Base-by-base conservation (phyloP, 768 basidiomycete genomes). In the Boletus rubescentipes region DNA sequence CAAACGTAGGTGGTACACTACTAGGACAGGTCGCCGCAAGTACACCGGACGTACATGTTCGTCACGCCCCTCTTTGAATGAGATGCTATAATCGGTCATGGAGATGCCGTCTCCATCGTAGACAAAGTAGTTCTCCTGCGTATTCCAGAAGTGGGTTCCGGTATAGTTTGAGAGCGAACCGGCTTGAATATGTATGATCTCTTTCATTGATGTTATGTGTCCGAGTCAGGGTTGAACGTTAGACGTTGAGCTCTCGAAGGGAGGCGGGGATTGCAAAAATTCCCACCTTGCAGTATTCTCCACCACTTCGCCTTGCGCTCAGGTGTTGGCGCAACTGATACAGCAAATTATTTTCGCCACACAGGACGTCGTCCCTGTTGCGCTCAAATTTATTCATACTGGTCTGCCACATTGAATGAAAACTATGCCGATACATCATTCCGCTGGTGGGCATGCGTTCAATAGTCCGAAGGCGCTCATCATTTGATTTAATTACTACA, bases 121-220 rank as follows among this genome's bases (percentile, higher is more conserved):
- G 0, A 75, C 73, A 59, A 86, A 79, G 66, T 91, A 91, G 57
- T 70, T 77, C 67, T 89, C 85, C 67, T 91, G 89, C 1, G 86
- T 79, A 62, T 91, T 91, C 88, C 88, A 92, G 61, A 89, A 91
- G 62, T 91, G 89, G 0, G 87, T 82, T 42, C 87, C 88, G 18
- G 79, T 69, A 63, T 84, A 83, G 63, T 91, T 91, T 18, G 89
- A 77, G 40, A 80, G 62, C 32, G 75, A 67, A 51, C 89, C 89
- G 0, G 87, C 87, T 68, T 91, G 89, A 46, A 92, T 74, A 67
- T 92, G 85, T 53, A 92, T 69, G 56, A 91, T 89, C 65, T 92
- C 89, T 63, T 79, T 83, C 89, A 91, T 91, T 6, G 6, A 26
- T 31, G 50, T 39, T 37, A 46, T 39, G n/a, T n/a, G n/a, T n/a